phyloP scores from a whole-genome alignment of 1,284 basidiomycete genomes.

The Inonotus obliquus region DNA sequence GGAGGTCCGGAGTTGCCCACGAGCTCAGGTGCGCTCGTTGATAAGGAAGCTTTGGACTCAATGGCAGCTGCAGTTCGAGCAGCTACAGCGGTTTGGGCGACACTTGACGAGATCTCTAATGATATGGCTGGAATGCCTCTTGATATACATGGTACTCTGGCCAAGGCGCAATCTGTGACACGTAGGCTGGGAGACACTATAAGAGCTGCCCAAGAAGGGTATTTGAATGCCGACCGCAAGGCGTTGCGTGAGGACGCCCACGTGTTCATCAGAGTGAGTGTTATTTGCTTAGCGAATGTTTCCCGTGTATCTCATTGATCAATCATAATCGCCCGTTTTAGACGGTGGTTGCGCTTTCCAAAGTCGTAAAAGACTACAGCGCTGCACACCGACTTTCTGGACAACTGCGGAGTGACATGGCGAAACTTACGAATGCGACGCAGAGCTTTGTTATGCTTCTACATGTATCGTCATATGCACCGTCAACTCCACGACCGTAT shows the following conservation, averaged over 20 bases:
- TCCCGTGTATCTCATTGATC: background rate
- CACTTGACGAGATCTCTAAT: conserved; percentile 57
- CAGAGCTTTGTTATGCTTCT: conserved; percentile 76
- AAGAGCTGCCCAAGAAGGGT: conserved; percentile 44
- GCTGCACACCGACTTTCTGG: conserved; percentile 50
- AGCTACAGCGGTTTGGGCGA: conserved; percentile 69
- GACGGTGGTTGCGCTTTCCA: conserved; percentile 67
- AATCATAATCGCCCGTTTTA: conserved; percentile 27
- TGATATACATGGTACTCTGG: conserved; percentile 47
- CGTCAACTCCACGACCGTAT: conserved; percentile 49
- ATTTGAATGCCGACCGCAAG: conserved; percentile 45
- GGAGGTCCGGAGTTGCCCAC: conserved; percentile 37
- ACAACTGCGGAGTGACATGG: conserved; percentile 58
- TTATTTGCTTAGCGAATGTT: background rate
- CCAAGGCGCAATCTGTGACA: conserved; percentile 54
- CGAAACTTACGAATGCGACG: conserved; percentile 68
- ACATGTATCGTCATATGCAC: conserved; percentile 74
- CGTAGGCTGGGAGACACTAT: conserved; percentile 51
- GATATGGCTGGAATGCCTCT: conserved; percentile 37
- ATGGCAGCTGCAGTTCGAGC: conserved; percentile 63
- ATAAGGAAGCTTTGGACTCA: conserved; percentile 64
- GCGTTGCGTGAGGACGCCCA: conserved; percentile 66
- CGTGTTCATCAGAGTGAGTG: conserved; percentile 63
- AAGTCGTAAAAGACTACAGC: conserved; percentile 56
- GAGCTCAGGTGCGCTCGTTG: conserved; percentile 53